Evolutionary conservation across 495 filamentous ascomycete genomes (phyloP).

Genomic region (Aspergillus wentii): DNA sequence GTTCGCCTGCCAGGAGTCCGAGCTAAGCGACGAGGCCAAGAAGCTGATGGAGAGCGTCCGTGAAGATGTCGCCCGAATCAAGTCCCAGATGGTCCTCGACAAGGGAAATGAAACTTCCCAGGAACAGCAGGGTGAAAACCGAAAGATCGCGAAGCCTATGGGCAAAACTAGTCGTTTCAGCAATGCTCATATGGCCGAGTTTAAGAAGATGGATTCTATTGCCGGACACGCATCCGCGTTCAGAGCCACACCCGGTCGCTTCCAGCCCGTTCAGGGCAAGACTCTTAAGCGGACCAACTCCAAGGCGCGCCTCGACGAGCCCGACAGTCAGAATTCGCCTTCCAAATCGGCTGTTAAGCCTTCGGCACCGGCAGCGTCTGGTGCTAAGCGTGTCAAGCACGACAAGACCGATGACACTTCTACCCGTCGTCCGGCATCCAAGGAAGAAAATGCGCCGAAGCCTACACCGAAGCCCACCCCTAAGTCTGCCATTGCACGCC

Average conservation of each 20-base stretch:
- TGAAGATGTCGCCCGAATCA: constrained; percentile 62
- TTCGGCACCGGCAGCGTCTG: constrained; percentile 14
- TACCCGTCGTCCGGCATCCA: constrained; percentile 33
- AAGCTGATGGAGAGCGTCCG: constrained; percentile 74
- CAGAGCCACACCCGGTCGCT: constrained; percentile 56
- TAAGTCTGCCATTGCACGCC: constrained; percentile 36
- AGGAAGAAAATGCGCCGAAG: constrained; percentile 3
- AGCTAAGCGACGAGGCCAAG: constrained; percentile 69
- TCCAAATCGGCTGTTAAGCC: constrained; percentile 36
- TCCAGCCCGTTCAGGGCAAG: constrained; percentile 43
- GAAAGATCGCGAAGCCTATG: constrained; percentile 74
- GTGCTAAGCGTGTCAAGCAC: constrained; percentile 63
- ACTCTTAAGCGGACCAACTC: constrained; percentile 72
- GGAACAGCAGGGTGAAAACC: constrained; percentile 37
- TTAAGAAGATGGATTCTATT: constrained; percentile 97
- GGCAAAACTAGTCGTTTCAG: constrained; percentile 75
- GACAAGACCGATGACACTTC: constrained; percentile 55
- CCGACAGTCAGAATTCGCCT: constrained; percentile 29
- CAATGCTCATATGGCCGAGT: constrained; percentile 75
- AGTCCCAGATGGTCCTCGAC: constrained; percentile 55
- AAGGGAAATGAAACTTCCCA: constrained; percentile 39
- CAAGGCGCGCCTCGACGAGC: constrained; percentile 65
- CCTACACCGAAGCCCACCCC: constrained; percentile 38
- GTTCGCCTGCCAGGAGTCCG: constrained; percentile 51
- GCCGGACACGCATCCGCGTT: constrained; percentile 76